Base-by-base conservation (phyloP, 306 rosid species). In the Citrullus mucosospermus region DNA sequence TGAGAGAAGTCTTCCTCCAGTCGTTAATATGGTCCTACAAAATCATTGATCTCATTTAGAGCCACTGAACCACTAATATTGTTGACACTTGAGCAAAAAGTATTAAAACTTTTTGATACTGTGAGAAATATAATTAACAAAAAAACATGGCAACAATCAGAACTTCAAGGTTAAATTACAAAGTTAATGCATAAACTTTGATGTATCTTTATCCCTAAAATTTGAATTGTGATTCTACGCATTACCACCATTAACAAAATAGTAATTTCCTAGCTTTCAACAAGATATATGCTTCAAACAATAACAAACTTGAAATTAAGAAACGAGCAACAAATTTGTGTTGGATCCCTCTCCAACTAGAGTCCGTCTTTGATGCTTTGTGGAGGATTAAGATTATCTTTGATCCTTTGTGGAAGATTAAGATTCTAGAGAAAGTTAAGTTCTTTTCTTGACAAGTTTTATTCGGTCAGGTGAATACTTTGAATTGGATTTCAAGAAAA, bases 1-100 rank as follows among this genome's bases (percentile, higher is more conserved):
- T 86, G 81, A 93, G 87, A 22, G 90, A 34, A 17, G 93, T 93
- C 50, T 60, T 78, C 82, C 96, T 88, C 96, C 98, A 93, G 84
- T 88, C 85, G 83, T 93, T 77, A 30, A 89, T 20, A 30, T 68
- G 59, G 83, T 90, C 96, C 97, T 93, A 89, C 83, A 83, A 13
- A 25, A 72, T 72, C 25, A 71, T 48, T 28, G 12, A 71, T 71
- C 12, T 34, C 17, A 28, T n/a, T 54, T 72, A 73, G 53, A 51
- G 43, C 28, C 60, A 72, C 61, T 15, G 13, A 73, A 32, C 28
- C 77, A 28, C 43, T 16, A 30, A 51, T 32, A 50, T 16, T 48
- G 39, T 13, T 62, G 20, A 69, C 38, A n/a, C 6, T 30, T 25
- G 54, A n/a, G 22, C n/a, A 34, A 65, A 67, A 67, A 11, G 9